Percentiles rank a stretch among this genome's conserved stretches.
These are phyloP conservation scores for Smittium culicis DNA, from an alignment of 371 early-diverging fungal species.

Conservation along the genomic window DNA sequence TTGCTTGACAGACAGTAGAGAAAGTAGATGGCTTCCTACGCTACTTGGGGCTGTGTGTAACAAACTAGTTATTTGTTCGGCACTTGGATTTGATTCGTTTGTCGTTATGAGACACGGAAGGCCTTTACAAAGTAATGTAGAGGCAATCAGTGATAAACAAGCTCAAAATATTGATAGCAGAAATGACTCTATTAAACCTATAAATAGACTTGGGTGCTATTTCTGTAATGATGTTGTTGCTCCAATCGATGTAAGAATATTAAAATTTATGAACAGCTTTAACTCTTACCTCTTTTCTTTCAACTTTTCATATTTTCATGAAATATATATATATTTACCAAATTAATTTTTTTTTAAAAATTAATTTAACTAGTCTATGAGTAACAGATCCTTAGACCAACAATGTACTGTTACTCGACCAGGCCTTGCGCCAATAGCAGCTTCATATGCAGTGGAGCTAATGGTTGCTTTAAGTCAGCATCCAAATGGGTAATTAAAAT, in stretches of 20 bases:
- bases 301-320: too few species aligned
- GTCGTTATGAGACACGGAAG: slow-evolving; percentile 93
- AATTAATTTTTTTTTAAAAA: background rate
- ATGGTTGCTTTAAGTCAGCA: slow-evolving; percentile 77
- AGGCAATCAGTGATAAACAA: slow-evolving; percentile 4
- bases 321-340: too few species aligned
- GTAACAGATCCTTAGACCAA: slow-evolving; percentile 86
- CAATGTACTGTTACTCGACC: slow-evolving; percentile 96
- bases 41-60: slow-evolving; percentile 55
- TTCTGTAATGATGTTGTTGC: slow-evolving; percentile 94
- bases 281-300: too few species aligned
- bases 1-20: slow-evolving; percentile 84
- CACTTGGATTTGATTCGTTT: slow-evolving; percentile 89
- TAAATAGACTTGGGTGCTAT: slow-evolving; percentile 81
- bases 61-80: slow-evolving; percentile 76
- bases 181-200: background rate
- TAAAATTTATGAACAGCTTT: too few species aligned
- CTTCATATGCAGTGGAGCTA: slow-evolving; percentile 76
- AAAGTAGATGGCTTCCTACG: slow-evolving; percentile 91
- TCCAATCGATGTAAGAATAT: slow-evolving; percentile 54
- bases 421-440: slow-evolving; percentile 77
- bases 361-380: slow-evolving; percentile 41
- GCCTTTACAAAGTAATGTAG: slow-evolving; percentile 9
- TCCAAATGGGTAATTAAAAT: slow-evolving; percentile 38
- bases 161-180: slow-evolving; percentile 5